phyloP scores from a whole-genome alignment of 805 yeast genomes.

The Metschnikowia koreensis region DNA sequence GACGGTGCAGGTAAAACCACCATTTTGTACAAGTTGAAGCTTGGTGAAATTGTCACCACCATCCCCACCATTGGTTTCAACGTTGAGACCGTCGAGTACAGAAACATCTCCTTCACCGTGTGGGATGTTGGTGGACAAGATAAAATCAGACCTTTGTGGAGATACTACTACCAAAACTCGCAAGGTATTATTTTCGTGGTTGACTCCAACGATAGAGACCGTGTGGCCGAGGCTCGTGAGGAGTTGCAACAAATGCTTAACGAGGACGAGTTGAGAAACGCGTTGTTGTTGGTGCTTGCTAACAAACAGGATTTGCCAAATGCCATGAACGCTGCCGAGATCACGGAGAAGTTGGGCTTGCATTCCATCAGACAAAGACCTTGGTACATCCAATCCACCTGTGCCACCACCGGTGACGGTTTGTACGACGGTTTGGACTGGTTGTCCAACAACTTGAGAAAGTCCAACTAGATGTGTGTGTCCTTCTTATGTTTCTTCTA shows the following conservation, averaged over 20 bases:
- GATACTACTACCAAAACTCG: constrained; percentile 98
- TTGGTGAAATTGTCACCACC: constrained; percentile 94
- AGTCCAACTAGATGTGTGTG: constrained; percentile 15
- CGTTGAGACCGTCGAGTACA: constrained; percentile 96
- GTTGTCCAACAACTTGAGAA: constrained; percentile 27
- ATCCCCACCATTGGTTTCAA: constrained; percentile 97
- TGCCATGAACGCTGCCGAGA: constrained; percentile 98
- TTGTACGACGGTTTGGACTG: constrained; percentile 29
- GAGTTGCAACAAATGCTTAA: constrained; percentile 97
- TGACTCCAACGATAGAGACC: constrained; percentile 96
- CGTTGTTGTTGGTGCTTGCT: constrained; percentile 91
- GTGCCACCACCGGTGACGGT: constrained; percentile 99
- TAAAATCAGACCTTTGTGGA: constrained; percentile 97
- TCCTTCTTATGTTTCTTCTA: background rate
- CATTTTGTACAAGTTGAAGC: constrained; percentile 88
- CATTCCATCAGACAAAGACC: constrained; percentile 98
- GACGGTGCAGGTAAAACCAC: constrained; percentile 99
- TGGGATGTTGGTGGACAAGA: constrained; percentile 99
- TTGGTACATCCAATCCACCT: constrained; percentile 98
- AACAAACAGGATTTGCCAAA: constrained; percentile 99
- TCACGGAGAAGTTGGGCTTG: constrained; percentile 93
- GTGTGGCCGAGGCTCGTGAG: constrained; percentile 97
- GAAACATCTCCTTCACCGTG: constrained; percentile 93
- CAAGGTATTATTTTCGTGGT: constrained; percentile 98
- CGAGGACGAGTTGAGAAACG: constrained; percentile 97